phyloP scores from a whole-genome alignment of 192 early-diverging fungal species.

The Entomortierella parvispora region DNA sequence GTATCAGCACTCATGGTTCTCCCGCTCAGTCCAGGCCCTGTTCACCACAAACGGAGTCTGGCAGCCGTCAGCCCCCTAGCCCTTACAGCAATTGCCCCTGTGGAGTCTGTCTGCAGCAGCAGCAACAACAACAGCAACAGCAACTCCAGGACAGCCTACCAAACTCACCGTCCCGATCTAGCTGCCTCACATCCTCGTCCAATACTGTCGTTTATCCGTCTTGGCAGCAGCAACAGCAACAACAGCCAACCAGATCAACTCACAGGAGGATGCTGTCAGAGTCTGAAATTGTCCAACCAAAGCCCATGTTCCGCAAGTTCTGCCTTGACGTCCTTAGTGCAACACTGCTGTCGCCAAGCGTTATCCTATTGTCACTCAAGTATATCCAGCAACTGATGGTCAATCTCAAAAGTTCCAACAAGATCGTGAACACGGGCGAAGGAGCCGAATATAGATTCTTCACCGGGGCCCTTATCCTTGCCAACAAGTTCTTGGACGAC shows the following conservation, averaged over 20 bases:
- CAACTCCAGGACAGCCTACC: too few relatives aligned
- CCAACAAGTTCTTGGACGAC: constrained; percentile 88
- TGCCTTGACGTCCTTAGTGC: constrained; percentile 56
- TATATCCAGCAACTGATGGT: constrained; percentile 61
- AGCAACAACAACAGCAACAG: too few relatives aligned
- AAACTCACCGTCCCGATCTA: too few relatives aligned
- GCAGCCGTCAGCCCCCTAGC: too few relatives aligned
- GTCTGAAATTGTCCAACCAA: constrained; percentile 37
- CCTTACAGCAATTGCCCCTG: too few relatives aligned
- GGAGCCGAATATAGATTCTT: constrained; percentile 67
- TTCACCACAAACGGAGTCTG: not conserved
- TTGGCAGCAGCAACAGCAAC: too few relatives aligned
- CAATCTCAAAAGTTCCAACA: constrained; percentile 46
- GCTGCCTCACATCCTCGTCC: too few relatives aligned
- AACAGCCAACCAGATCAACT: too few relatives aligned
- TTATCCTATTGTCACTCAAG: constrained; percentile 62
- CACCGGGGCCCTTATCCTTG: constrained; percentile 65
- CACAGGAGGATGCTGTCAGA: constrained; percentile 26
- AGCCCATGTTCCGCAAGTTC: constrained; percentile 35
- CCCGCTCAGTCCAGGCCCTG: constrained; percentile 34
- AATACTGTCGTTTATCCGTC: too few relatives aligned
- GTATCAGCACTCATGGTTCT: constrained; percentile 31
- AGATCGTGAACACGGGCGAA: constrained; percentile 58
- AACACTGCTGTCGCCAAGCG: constrained; percentile 62
- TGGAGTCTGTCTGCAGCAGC: too few relatives aligned